phyloP scores from a whole-genome alignment of 306 rosid genomes.

The Quercus engelmannii region DNA sequence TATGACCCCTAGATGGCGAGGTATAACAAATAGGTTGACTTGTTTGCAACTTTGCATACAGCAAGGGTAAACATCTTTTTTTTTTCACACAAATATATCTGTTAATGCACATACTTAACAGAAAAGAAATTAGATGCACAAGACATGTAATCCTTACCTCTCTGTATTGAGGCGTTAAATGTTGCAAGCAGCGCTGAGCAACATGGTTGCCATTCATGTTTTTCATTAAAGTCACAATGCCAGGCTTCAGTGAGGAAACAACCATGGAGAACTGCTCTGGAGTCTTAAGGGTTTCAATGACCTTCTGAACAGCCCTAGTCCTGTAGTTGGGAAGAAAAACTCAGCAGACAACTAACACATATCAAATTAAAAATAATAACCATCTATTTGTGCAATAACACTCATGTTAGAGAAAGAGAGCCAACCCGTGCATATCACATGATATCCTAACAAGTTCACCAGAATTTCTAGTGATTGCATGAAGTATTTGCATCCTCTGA shows the following conservation, averaged over 20 bases:
- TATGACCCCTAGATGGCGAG: not conserved
- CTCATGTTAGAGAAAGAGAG: not conserved
- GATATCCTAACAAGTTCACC: conserved; percentile 49
- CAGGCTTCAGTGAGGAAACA: conserved; percentile 44
- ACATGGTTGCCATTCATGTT: conserved; percentile 57
- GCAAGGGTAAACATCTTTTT: not conserved
- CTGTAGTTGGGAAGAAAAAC: conserved; percentile 29
- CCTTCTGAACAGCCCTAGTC: conserved; percentile 64
- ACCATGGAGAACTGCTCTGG: conserved; percentile 44
- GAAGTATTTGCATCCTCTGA: conserved; percentile 39
- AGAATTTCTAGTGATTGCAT: conserved; percentile 28
- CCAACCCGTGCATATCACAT: conserved; percentile 61
- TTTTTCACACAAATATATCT: not conserved
- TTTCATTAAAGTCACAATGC: conserved; percentile 43
- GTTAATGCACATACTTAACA: not conserved
- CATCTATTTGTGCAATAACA: not conserved
- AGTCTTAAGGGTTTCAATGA: conserved; percentile 54
- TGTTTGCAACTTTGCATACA: not conserved
- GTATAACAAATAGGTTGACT: not conserved
- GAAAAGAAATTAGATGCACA: not conserved
- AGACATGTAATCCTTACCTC: conserved; percentile 31
- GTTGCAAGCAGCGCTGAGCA: conserved; percentile 56
- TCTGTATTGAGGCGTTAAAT: conserved; percentile 29
- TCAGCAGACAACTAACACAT: not conserved
- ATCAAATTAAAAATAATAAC: not conserved